Evolutionary conservation across 2,329 filamentous ascomycete genomes (phyloP).

Genomic region (Tolypocladium guangdongense): DNA sequence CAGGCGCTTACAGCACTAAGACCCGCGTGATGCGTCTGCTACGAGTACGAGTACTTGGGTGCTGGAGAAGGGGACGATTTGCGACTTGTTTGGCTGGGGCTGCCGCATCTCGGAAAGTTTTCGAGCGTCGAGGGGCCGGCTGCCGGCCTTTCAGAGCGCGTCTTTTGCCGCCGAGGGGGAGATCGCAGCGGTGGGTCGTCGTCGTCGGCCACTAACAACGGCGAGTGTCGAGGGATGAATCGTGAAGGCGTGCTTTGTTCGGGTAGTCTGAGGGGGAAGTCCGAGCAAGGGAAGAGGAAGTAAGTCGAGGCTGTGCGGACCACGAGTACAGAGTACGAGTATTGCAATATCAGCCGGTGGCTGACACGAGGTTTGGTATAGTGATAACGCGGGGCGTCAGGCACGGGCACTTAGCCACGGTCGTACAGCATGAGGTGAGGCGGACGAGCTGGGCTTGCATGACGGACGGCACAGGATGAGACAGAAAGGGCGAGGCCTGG

Average conservation of each 20-base stretch:
- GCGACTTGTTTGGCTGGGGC: conserved; percentile 3
- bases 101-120: conserved; percentile 11
- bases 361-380: background rate
- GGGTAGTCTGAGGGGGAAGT: background rate
- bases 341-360: background rate
- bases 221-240: background rate
- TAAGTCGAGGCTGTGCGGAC: background rate
- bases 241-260: background rate
- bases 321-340: too few relatives aligned
- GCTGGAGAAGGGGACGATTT: conserved; percentile 1
- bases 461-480: conserved; percentile 1
- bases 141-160: conserved; percentile 26
- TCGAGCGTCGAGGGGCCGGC: conserved; percentile 2
- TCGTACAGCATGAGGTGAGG: conserved; percentile 3
- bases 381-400: background rate
- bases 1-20: conserved; percentile 3
- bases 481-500: background rate
- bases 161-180: conserved; percentile 25
- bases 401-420: background rate
- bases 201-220: conserved; percentile 1
- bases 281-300: background rate
- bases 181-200: conserved; percentile 10
- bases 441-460: conserved; percentile 1
- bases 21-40: background rate
- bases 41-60: too few relatives aligned